Base-by-base conservation (phyloP, 1,284 basidiomycete genomes). In the Leccinum griseonigrum region DNA sequence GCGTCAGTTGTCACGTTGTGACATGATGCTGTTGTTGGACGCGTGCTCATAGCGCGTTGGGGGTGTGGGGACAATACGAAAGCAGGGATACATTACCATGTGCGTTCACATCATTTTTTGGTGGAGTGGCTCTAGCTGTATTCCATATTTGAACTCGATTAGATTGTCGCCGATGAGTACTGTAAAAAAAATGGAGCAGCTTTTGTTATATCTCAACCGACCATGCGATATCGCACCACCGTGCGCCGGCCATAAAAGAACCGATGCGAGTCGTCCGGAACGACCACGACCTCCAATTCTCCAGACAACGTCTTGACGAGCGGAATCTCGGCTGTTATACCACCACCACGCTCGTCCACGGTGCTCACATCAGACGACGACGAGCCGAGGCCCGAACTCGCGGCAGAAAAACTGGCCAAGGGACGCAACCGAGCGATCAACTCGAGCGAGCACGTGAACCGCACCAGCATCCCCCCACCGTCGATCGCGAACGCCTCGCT, bases 241-340 rank as follows among this genome's bases (percentile, higher is more conserved):
- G 78, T 81, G 58, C 81, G 77, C 71, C 81, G 78, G 38, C 85
- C 85, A 32, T 79, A 75, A 66, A 85, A 78, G 64, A 79, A 75
- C 13, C 58, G 67, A 67, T 86, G 85, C 5, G 83, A 78, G 11
- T 77, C 75, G 64, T 86, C 84, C 13, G 81, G 79, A 13, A 84
- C 67, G 31, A 84, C 74, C 14, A 76, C 75, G 28, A 84, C 74
- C 66, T 84, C 83, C 51, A 86, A 67, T 68, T 85, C 81, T 16
- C 82, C 83, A 28, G 73, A 71, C 75, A 84, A 79, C 18, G 63
- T 64, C 66, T 77, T 78, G 59, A 61, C 56, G 36, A 74, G 60
- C 34, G 68, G 71, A 8, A 69, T 60, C 10, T 57, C 28, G 3
- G 14, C 16, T 14, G 36, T 8, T 16, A n/a, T 9, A 40, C 38